Conservation (phyloP, 2,329 filamentous ascomycete species). For the Penicillium palitans region DNA sequence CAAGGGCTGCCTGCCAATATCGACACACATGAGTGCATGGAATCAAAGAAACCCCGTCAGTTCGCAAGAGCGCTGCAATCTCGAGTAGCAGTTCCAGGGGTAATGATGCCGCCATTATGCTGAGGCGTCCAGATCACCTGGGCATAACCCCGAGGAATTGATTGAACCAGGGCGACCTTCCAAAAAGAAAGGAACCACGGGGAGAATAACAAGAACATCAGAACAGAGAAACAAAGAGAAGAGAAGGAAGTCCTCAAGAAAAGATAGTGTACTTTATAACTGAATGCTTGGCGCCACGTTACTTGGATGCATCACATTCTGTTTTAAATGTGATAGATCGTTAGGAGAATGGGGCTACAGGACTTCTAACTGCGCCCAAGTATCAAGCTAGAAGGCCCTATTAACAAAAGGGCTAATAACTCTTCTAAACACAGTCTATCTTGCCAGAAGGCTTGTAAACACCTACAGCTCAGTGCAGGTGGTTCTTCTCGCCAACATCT, state of each 20-base stretch:
- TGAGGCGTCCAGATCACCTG: not conserved
- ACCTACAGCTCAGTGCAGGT: conserved; percentile 9
- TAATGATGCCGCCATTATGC: not conserved
- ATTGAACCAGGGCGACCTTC: not conserved
- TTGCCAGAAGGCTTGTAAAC: not conserved
- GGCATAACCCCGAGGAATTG: not conserved
- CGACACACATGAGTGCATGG: conserved; percentile 15
- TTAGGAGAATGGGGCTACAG: not conserved
- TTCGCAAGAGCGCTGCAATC: not conserved
- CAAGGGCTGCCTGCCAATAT: conserved; percentile 15
- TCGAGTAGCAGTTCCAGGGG: not conserved
- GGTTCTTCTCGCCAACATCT: conserved; percentile 57
- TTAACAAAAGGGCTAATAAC: not conserved
- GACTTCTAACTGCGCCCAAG: not conserved
- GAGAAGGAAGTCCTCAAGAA: not conserved
- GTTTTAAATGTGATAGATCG: not conserved
- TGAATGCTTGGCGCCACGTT: not conserved
- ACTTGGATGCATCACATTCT: not conserved
- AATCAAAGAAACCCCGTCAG: not conserved
- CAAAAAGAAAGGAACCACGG: not conserved
- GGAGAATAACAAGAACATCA: not conserved
- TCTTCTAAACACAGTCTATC: not conserved
- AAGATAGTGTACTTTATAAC: not conserved
- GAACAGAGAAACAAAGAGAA: not conserved
- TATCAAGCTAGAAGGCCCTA: not conserved